Base-by-base conservation (phyloP, 192 early-diverging fungal genomes). In the Phycomyces nitens region DNA sequence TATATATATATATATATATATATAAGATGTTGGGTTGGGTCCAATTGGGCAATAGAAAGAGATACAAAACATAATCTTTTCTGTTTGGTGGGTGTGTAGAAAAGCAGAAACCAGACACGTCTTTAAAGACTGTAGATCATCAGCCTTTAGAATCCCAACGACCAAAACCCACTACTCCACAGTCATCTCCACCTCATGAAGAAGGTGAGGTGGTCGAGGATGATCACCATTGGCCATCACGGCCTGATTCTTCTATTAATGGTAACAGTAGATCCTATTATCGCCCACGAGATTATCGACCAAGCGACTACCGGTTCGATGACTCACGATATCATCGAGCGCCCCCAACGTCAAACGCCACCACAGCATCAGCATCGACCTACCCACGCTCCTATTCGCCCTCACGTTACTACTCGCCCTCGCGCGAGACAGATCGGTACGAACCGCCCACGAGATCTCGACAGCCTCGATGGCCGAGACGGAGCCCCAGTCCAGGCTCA, bases 191-290 rank as follows among this genome's bases (percentile, higher is more conserved):
- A 12, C 44, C 55, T 49, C 63, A 65, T 16, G 63, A 65, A 56
- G 63, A 65, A 29, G 54, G 54, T 10, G 63, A 65, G 21, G 53
- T 65, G 1, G 53, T 65, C 10, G 63, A 65, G 3, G 54, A 65
- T 3, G 63, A 65, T 27, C 2, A 34, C 29, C 29, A 34, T 7
- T 34, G 29, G 29, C 2, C 29, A 34, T 34, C 29, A 2, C 2
- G 29, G 7, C 29, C 29, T 5, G 29, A 34, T 34, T 34, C 29
- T 7, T 34, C 29, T 34, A 34, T 5, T 34, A 34, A 7, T 7
- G 29, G 29, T 7, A 5, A 2, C 7, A 34, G 29, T 34, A 34
- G 29, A 34, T 34, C 29, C 2, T 34, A 34, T 34, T 34, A 34
- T 34, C 29, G 29, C 29, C 29, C 29, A 34, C 29, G 29, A 34